These are phyloP conservation scores for Glomus cerebriforme DNA, from an alignment of 192 early-diverging fungal genomes.

Conservation along the genomic window DNA sequence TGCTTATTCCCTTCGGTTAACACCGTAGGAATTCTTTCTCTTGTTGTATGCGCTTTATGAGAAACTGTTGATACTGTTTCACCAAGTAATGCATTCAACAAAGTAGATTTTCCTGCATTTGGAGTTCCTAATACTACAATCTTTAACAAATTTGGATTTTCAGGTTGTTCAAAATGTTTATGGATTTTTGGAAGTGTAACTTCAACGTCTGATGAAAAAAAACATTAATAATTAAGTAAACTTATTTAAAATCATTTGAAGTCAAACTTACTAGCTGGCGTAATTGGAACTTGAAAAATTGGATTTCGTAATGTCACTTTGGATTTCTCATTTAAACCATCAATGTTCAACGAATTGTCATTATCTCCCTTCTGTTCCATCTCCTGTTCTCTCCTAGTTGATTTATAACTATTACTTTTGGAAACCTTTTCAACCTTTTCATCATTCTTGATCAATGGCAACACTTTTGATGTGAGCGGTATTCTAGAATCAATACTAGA, in stretches of 20 bases:
- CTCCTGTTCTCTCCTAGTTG: not conserved
- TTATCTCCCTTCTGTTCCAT: not conserved
- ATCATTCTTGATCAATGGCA: not conserved
- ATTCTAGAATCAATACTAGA: not conserved
- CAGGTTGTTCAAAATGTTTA: conserved; percentile 49
- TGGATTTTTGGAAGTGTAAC: not conserved
- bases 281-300: not conserved
- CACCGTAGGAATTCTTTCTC: conserved; percentile 63
- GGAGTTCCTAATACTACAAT: conserved; percentile 68
- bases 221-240: not conserved
- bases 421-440: not conserved
- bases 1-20: conserved; percentile 61
- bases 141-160: conserved; percentile 59
- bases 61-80: conserved; percentile 68
- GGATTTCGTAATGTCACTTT: not conserved
- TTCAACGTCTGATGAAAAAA: not conserved
- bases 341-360: not conserved
- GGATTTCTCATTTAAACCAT: not conserved
- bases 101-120: conserved; percentile 79
- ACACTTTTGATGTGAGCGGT: not conserved
- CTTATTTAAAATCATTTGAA: not conserved
- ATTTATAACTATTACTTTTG: not conserved
- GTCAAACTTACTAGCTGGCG: not conserved
- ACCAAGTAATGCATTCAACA: conserved; percentile 67
- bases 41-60: conserved; percentile 69